A percentile compares a stretch with the other conserved stretches of the same genome.
These are phyloP conservation scores for Aegilops bicornis DNA, from an alignment of 176 grass and related monocot species.

Conservation along the genomic window DNA sequence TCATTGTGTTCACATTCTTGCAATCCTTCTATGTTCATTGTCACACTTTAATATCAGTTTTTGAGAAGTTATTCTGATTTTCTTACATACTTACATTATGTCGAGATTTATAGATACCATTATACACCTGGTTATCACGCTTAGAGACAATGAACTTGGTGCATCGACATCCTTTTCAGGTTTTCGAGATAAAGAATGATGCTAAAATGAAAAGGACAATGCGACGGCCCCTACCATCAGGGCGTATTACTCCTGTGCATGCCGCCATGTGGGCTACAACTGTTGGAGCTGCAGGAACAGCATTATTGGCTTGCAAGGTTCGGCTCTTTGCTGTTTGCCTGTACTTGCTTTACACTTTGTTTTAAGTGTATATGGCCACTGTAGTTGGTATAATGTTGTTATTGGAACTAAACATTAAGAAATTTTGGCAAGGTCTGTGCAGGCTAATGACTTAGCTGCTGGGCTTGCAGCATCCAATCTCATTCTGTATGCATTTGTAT, in stretches of 20 bases:
- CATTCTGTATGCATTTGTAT: conserved; percentile 94
- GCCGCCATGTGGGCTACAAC: conserved; percentile 90
- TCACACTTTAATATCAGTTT: background rate
- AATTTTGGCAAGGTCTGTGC: conserved; percentile 66
- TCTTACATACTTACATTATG: conserved; percentile 10
- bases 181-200: conserved; percentile 95
- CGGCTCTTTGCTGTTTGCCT: conserved; percentile 27
- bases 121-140: background rate
- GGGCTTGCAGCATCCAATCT: conserved; percentile 91
- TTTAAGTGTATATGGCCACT: background rate
- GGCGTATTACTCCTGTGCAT: conserved; percentile 72
- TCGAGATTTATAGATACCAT: conserved; percentile 12
- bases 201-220: conserved; percentile 93
- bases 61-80: background rate
- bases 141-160: background rate
- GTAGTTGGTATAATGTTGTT: conserved; percentile 6
- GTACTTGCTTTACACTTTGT: background rate
- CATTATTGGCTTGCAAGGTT: conserved; percentile 88
- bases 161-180: conserved; percentile 23
- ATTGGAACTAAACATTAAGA: conserved; percentile 48
- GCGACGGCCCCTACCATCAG: conserved; percentile 76
- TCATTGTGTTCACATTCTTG: background rate
- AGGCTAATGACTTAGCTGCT: conserved; percentile 86
- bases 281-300: conserved; percentile 80
- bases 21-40: background rate